Percentiles rank a stretch among this genome's conserved stretches.
These are phyloP conservation scores for Manihot esculenta DNA, from an alignment of 441 rosid species.

Conservation along the genomic window DNA sequence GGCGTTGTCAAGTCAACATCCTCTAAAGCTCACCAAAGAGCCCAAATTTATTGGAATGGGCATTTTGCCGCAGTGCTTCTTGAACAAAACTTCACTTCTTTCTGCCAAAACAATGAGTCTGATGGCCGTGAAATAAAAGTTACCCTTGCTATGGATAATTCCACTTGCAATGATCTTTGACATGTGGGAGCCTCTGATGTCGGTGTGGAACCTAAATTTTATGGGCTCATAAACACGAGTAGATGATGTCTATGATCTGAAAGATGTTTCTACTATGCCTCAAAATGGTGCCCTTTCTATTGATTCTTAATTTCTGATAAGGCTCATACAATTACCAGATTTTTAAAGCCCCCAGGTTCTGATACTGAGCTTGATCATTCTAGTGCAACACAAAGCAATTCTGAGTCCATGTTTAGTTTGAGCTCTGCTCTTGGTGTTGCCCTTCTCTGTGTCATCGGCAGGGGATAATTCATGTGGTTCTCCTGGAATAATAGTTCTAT, in stretches of 20 bases:
- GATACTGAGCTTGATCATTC: slow-evolving; percentile 16
- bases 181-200: slow-evolving; percentile 7
- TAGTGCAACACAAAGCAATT: neutral
- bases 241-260: too few relatives aligned
- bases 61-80: slow-evolving; percentile 9
- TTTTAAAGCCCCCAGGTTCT: slow-evolving; percentile 9
- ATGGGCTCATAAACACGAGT: slow-evolving; percentile 1
- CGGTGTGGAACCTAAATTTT: slow-evolving; percentile 3
- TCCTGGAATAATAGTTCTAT: slow-evolving; percentile 34
- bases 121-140: slow-evolving; percentile 44
- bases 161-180: slow-evolving; percentile 1
- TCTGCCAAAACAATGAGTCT: slow-evolving; percentile 15
- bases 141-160: neutral
- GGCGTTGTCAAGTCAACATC: slow-evolving; percentile 21
- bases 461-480: slow-evolving; percentile 26
- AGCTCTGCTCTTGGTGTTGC: slow-evolving; percentile 26
- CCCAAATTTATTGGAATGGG: slow-evolving; percentile 1
- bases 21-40: slow-evolving; percentile 9
- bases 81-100: slow-evolving; percentile 2
- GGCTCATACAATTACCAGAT: slow-evolving; percentile 11
- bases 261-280: slow-evolving; percentile 2
- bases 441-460: slow-evolving; percentile 29
- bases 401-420: slow-evolving; percentile 22
- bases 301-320: slow-evolving; percentile 11
- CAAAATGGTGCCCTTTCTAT: slow-evolving; percentile 6